A percentile compares a stretch with the other conserved stretches of the same genome.
Conservation (phyloP, 139 green algal genomes). For the Nannochloris sp. region DNA sequence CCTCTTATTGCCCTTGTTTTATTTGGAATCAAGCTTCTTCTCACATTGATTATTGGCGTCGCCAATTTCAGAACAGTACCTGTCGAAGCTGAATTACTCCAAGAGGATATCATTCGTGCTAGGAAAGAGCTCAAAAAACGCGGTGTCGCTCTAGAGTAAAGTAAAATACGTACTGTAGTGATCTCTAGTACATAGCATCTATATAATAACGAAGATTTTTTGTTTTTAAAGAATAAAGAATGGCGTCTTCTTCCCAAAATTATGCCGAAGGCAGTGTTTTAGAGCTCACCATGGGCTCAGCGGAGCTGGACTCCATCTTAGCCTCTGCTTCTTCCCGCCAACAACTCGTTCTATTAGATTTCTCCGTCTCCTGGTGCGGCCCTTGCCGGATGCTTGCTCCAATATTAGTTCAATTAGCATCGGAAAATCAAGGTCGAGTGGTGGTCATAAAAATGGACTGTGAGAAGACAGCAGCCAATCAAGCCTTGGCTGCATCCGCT, state of each 20-base stretch:
- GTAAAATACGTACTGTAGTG: no score
- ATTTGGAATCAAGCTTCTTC: constrained; percentile 25
- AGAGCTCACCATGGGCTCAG: not conserved
- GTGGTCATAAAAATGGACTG: constrained; percentile 32
- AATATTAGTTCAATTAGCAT: constrained; percentile 12
- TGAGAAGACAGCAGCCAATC: constrained; percentile 24
- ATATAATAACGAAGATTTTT: not conserved
- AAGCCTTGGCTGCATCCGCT: constrained; percentile 3
- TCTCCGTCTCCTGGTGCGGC: constrained; percentile 31
- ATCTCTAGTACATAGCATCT: no score
- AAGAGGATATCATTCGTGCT: constrained; percentile 24
- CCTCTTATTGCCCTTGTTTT: constrained; percentile 14
- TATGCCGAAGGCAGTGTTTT: constrained; percentile 25
- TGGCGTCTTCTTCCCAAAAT: not conserved
- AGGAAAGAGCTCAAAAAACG: not conserved
- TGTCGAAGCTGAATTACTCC: constrained; percentile 28
- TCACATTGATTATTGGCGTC: constrained; percentile 34
- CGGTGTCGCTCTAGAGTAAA: not conserved
- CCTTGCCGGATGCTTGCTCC: constrained; percentile 31
- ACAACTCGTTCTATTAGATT: constrained; percentile 34
- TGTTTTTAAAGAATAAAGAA: not conserved
- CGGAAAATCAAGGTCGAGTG: constrained; percentile 8
- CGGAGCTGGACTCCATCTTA: constrained; percentile 18
- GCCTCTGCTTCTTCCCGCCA: not conserved
- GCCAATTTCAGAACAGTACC: constrained; percentile 43